Evolutionary conservation across 2,329 filamentous ascomycete genomes (phyloP).

Genomic region (Scolecobasidium constrictum): DNA sequence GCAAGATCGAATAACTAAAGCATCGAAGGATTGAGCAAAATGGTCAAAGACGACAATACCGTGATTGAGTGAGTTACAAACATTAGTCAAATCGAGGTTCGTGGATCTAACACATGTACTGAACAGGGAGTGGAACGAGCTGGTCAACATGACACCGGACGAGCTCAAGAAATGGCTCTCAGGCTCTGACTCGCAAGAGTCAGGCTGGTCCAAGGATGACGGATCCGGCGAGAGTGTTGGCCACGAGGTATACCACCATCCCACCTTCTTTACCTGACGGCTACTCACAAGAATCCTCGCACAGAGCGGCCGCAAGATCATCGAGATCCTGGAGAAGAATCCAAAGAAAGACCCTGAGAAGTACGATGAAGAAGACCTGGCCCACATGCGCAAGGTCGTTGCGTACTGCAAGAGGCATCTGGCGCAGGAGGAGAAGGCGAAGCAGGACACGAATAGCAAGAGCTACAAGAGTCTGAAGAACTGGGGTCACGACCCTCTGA

Average conservation of each 20-base stretch:
- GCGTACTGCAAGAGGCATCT: conserved; percentile 57
- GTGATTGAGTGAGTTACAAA: conserved; percentile 32
- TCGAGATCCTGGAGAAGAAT: conserved; percentile 52
- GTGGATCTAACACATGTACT: conserved; percentile 2
- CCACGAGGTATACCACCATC: conserved; percentile 37
- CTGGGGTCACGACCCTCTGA: conserved; percentile 25
- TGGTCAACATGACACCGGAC: conserved; percentile 54
- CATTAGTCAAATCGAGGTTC: background rate
- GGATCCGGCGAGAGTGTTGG: conserved; percentile 51
- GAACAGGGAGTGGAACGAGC: conserved; percentile 50
- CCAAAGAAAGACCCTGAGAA: conserved; percentile 44
- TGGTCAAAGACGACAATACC: conserved; percentile 42
- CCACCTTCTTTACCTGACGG: background rate
- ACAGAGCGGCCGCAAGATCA: conserved; percentile 49
- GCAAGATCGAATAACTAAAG: no score
- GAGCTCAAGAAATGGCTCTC: conserved; percentile 54
- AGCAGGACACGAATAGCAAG: conserved; percentile 43
- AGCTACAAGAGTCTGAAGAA: conserved; percentile 47
- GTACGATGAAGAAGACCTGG: conserved; percentile 46
- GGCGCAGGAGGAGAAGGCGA: conserved; percentile 50
- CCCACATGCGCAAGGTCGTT: conserved; percentile 53
- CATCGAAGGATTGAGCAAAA: conserved; percentile 26
- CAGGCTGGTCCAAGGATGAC: conserved; percentile 50
- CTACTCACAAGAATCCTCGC: background rate
- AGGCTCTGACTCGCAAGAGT: conserved; percentile 43